A percentile compares a stretch with the other conserved stretches of the same genome.
These are phyloP conservation scores for Aspergillus amoenus DNA, from an alignment of 2,329 filamentous ascomycete species.

Conservation along the genomic window DNA sequence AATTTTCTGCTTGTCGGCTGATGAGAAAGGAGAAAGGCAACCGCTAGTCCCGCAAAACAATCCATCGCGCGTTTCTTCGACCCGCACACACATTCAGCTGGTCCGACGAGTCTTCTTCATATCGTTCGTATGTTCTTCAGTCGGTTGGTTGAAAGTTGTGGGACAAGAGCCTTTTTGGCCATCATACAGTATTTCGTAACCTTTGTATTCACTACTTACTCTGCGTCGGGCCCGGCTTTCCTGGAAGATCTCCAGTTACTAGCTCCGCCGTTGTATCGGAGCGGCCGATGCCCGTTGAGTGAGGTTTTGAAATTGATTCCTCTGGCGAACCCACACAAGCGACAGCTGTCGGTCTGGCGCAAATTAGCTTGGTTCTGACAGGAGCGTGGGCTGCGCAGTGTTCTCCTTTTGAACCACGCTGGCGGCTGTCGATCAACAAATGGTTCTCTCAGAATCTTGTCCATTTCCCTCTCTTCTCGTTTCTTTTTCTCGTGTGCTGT, in stretches of 20 bases:
- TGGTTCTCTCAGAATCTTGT: neutral
- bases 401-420: conserved; percentile 10
- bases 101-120: neutral
- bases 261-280: neutral
- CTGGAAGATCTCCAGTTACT: neutral
- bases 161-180: neutral
- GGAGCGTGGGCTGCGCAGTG: conserved; percentile 10
- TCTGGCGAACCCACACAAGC: conserved; percentile 3
- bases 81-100: conserved; percentile 8
- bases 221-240: neutral
- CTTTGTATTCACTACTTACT: neutral
- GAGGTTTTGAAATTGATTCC: conserved; percentile 3
- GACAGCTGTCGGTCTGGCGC: conserved; percentile 1
- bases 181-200: too few relatives aligned
- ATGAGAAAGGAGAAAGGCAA: conserved; percentile 13
- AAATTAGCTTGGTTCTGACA: conserved; percentile 13
- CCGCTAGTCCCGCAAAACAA: conserved; percentile 21
- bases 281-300: neutral
- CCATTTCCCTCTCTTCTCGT: neutral
- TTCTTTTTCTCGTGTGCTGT: conserved; percentile 6
- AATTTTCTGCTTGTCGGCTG: conserved; percentile 5
- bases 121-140: neutral
- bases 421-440: conserved; percentile 6
- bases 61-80: conserved; percentile 23
- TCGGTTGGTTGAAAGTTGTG: neutral